These are phyloP conservation scores for Phalaenopsis equestris DNA, from an alignment of 106 monocot genomes.

Conservation along the genomic window DNA sequence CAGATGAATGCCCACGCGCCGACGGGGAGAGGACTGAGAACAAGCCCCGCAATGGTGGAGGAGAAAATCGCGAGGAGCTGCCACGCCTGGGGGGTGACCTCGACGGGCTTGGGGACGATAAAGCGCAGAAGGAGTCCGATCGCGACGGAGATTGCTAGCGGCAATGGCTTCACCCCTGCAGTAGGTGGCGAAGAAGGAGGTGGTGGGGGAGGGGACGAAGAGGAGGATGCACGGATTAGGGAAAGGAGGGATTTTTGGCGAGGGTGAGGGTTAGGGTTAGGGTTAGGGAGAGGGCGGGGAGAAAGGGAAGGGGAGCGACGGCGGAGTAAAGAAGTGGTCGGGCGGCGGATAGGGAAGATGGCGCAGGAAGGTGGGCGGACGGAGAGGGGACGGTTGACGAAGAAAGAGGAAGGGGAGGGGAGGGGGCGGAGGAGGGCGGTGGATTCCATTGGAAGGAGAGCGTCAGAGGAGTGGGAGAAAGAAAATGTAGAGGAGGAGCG, in stretches of 20 bases:
- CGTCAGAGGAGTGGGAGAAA: not conserved
- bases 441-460: constrained; percentile 41
- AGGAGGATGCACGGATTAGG: constrained; percentile 1
- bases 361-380: constrained; percentile 7
- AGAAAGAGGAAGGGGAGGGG: constrained; percentile 11
- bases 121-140: constrained; percentile 69
- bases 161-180: constrained; percentile 55
- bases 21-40: constrained; percentile 77
- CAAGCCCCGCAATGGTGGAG: constrained; percentile 79
- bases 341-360: constrained; percentile 7
- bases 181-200: constrained; percentile 7
- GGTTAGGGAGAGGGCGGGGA: constrained; percentile 2
- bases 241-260: not conserved
- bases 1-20: constrained; percentile 91
- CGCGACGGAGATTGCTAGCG: constrained; percentile 52
- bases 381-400: not conserved
- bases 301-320: not conserved
- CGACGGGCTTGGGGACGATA: constrained; percentile 61
- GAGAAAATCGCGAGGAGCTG: constrained; percentile 88
- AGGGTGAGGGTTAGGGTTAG: not conserved
- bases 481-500: not conserved
- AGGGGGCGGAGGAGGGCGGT: constrained; percentile 27
- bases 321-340: constrained; percentile 6
- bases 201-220: constrained; percentile 7
- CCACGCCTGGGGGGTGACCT: constrained; percentile 73